Percentiles rank a stretch among this genome's conserved stretches.
phyloP scores from a whole-genome alignment of 2,329 filamentous ascomycete genomes.

The Ophiognomonia clavigignenti-juglandacearum region DNA sequence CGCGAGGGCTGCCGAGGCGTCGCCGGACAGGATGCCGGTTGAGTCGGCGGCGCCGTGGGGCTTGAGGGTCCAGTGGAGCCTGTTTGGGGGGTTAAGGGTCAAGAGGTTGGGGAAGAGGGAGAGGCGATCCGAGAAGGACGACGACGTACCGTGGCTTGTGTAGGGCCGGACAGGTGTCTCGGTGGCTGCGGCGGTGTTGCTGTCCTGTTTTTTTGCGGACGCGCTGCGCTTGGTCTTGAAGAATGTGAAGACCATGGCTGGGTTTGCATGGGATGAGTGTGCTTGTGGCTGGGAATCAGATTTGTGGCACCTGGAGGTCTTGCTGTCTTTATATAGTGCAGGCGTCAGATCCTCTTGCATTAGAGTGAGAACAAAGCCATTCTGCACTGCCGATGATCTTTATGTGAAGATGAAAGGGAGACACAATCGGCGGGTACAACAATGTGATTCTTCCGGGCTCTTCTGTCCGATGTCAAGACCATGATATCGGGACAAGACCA shows the following conservation, averaged over 20 bases:
- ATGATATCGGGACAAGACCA: too few species aligned
- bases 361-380: background rate
- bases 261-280: too few species aligned
- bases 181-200: background rate
- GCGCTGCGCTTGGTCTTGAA: background rate
- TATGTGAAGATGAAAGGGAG: background rate
- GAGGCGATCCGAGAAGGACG: background rate
- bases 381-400: background rate
- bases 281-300: background rate
- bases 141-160: too few species aligned
- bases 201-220: background rate
- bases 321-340: background rate
- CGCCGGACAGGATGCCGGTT: constrained; percentile 1
- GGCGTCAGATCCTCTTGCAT: background rate
- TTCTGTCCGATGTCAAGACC: too few species aligned
- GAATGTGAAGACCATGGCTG: constrained; percentile 1
- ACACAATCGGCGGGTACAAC: background rate
- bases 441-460: too few species aligned
- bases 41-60: background rate
- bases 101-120: background rate
- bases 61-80: background rate
- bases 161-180: background rate
- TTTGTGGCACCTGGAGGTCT: background rate
- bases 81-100: background rate
- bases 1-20: background rate